These are phyloP conservation scores for Camelina hispida DNA, from an alignment of 345 rosid species.

Conservation along the genomic window DNA sequence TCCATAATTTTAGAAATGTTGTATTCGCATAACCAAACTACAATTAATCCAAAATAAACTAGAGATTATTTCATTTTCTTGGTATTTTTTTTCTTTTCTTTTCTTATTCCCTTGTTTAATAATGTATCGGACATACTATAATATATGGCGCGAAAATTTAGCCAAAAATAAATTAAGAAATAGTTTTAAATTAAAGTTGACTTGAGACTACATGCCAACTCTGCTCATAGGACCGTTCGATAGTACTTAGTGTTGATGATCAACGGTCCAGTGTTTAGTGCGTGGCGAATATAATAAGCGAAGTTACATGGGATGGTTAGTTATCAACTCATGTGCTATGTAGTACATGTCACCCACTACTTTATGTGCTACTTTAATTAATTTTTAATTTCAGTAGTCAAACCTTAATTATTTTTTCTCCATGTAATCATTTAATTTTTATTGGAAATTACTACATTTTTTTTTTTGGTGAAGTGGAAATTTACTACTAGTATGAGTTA, in stretches of 20 bases:
- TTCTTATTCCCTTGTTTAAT: background rate
- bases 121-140: background rate
- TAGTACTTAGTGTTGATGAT: background rate
- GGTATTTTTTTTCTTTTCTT: background rate
- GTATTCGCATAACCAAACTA: background rate
- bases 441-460: too few species aligned
- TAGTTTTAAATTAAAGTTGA: slow-evolving; percentile 13
- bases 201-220: slow-evolving; percentile 12
- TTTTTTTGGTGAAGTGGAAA: too few species aligned
- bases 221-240: slow-evolving; percentile 20
- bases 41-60: background rate
- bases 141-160: slow-evolving; percentile 38
- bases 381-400: slow-evolving; percentile 1
- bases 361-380: background rate
- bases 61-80: background rate
- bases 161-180: background rate
- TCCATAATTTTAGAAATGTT: slow-evolving; percentile 40
- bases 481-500: too few species aligned
- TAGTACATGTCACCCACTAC: slow-evolving; percentile 29
- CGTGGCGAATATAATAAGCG: background rate
- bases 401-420: slow-evolving; percentile 23
- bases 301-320: background rate
- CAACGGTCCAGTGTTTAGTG: slow-evolving; percentile 17
- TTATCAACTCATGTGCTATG: background rate
- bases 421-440: background rate